These are phyloP conservation scores for Chlamydomonas sp. DNA, from an alignment of 139 green algal species.

Conservation along the genomic window DNA sequence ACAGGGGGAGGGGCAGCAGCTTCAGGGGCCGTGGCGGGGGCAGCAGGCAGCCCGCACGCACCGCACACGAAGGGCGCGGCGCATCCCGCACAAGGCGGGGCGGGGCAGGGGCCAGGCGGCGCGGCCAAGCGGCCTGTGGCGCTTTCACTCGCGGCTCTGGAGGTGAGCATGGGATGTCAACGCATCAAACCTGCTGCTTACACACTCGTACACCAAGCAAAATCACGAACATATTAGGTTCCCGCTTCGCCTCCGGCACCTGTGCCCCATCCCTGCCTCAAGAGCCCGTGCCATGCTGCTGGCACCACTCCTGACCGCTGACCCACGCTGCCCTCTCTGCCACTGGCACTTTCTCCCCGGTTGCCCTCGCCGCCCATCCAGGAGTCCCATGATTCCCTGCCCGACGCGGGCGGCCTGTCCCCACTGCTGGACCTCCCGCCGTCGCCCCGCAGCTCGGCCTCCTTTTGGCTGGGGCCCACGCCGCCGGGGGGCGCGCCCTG, in stretches of 20 bases:
- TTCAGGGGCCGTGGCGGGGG: no score
- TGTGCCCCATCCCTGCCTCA: no score
- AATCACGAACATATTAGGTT: no score
- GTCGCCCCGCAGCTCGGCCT: constrained; percentile 48
- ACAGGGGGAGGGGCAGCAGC: no score
- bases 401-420: constrained; percentile 1
- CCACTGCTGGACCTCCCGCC: constrained; percentile 40
- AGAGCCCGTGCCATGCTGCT: no score
- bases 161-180: neutral
- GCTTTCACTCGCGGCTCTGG: neutral
- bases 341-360: neutral
- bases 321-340: neutral
- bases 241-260: neutral
- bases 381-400: constrained; percentile 32
- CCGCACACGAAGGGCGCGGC: no score
- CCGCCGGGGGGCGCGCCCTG: neutral
- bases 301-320: neutral
- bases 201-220: no score
- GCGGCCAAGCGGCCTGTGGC: neutral
- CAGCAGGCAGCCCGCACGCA: no score
- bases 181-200: neutral
- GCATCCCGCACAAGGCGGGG: no score
- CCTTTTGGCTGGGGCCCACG: constrained; percentile 53
- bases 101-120: no score
- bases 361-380: neutral